Base-by-base conservation (phyloP, 2,329 filamentous ascomycete species). In the Penicillium digitatum region DNA sequence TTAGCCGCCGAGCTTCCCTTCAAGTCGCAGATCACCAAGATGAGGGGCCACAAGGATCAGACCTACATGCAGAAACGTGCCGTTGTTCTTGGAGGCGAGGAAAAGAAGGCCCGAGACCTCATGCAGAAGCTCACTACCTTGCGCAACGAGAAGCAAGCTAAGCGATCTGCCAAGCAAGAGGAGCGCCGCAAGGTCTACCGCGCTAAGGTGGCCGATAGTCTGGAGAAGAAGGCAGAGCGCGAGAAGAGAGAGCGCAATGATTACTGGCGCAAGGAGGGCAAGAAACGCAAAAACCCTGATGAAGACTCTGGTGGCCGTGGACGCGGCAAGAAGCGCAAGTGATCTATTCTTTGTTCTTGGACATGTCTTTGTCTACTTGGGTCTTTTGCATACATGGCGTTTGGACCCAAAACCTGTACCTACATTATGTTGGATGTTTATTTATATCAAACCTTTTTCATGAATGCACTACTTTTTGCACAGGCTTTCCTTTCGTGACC, bases 41-140 rank as follows among this genome's bases (percentile, higher is more conserved):
- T 88, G 78, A 88, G 87, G 75, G 85, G 88, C 57, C 90, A 92
- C 77, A 86, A 84, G 72, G 87, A 86, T 66, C 76, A 87, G 69
- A 96, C 92, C 22, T 99, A 99, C 73, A 81, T 95, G 81, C 90
- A 95, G 79, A 96, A 96, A 78, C 88, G 94, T 10, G 94, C 93
- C 14, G 90, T 97, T n/a, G 84, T 95, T 24, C 76, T 90, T 16
- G 81, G 87, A 12, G 87, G 87, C 26, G 93, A 97, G 73, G 94
- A 99, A 81, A 90, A 88, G 80, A 88, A 87, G 73, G 91, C 91
- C 5, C 81, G 94, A 31, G 86, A 91, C 64, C 79, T 99, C 62
- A 87, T 99, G 85, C 89, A 95, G 78, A 94, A 96, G 80, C 83
- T 99, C 49, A 88, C 89, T 69, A 93, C 92, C 16, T 79, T 99